Conservation (phyloP, 78 protist genomes). For the Dictyostelium purpureum region DNA sequence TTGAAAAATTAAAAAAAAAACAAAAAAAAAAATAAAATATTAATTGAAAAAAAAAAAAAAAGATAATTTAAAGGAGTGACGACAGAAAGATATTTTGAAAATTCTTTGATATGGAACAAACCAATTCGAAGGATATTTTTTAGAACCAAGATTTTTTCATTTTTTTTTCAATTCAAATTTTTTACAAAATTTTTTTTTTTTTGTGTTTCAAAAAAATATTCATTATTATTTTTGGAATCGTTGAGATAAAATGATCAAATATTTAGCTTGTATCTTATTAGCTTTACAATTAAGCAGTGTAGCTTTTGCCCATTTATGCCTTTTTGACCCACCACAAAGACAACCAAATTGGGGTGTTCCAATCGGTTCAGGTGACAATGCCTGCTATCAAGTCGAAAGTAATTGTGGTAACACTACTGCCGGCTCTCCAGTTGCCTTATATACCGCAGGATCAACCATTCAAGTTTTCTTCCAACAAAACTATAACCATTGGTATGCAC, state of each 20-base stretch:
- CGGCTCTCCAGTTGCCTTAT: slow-evolving; percentile 23
- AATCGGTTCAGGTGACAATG: slow-evolving; percentile 10
- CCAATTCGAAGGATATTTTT: not conserved
- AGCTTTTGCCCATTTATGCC: slow-evolving; percentile 28
- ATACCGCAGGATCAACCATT: not conserved
- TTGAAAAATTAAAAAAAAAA: not conserved
- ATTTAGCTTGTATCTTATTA: not conserved
- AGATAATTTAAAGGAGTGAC: too few relatives aligned
- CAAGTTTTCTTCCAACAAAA: slow-evolving; percentile 53
- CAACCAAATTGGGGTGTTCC: not conserved
- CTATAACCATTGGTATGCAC: slow-evolving; percentile 46
- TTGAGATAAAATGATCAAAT: not conserved
- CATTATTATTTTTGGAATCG: not conserved
- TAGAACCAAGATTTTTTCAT: not conserved
- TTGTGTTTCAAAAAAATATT: not conserved
- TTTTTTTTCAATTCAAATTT: not conserved
- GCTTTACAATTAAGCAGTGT: not conserved
- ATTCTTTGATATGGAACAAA: not conserved
- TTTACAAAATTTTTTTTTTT: not conserved
- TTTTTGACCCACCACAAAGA: slow-evolving; percentile 57
- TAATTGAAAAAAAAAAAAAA: too few relatives aligned
- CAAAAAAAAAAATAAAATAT: not conserved
- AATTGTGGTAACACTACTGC: slow-evolving; percentile 44
- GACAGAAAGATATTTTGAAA: too few relatives aligned
- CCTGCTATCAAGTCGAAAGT: not conserved